Percentiles rank a stretch among this genome's conserved stretches.
Conservation (phyloP, 2,329 filamentous ascomycete genomes). For the Xylaria digitata region DNA sequence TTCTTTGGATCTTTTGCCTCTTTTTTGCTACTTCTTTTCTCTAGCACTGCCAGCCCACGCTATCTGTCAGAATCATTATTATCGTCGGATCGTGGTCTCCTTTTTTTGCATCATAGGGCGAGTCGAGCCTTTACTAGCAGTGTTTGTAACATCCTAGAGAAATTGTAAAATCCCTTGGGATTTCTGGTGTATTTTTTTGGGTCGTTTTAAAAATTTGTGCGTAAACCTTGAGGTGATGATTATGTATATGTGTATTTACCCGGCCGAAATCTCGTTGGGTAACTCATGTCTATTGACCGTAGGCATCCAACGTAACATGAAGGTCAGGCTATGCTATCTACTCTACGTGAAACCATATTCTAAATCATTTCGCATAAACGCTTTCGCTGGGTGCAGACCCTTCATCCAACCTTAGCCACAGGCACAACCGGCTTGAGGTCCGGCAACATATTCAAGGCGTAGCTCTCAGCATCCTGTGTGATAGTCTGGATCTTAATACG, state of each 20-base stretch:
- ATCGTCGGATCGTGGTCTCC: constrained; percentile 1
- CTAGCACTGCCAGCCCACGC: neutral
- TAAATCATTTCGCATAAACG: neutral
- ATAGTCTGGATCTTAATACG: constrained; percentile 72
- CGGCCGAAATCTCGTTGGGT: neutral
- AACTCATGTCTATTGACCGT: constrained; percentile 5
- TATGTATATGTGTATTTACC: neutral
- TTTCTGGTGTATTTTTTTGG: neutral
- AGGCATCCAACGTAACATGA: neutral
- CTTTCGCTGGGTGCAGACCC: neutral
- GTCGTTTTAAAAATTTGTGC: neutral
- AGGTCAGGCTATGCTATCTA: neutral
- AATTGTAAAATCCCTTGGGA: constrained; percentile 15
- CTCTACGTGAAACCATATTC: neutral
- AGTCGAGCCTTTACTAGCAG: constrained; percentile 22
- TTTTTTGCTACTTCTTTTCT: neutral
- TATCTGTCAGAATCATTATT: constrained; percentile 2
- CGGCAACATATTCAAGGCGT: constrained; percentile 61
- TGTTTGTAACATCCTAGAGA: constrained; percentile 27
- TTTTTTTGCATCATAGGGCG: constrained; percentile 17
- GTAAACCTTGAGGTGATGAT: neutral
- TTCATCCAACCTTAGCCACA: constrained; percentile 5
- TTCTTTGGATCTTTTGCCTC: constrained; percentile 9
- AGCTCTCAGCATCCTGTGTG: constrained; percentile 71
- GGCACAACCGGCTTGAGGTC: constrained; percentile 10